Base-by-base conservation (phyloP, 2,329 filamentous ascomycete genomes). In the Leptodontidium sp. region DNA sequence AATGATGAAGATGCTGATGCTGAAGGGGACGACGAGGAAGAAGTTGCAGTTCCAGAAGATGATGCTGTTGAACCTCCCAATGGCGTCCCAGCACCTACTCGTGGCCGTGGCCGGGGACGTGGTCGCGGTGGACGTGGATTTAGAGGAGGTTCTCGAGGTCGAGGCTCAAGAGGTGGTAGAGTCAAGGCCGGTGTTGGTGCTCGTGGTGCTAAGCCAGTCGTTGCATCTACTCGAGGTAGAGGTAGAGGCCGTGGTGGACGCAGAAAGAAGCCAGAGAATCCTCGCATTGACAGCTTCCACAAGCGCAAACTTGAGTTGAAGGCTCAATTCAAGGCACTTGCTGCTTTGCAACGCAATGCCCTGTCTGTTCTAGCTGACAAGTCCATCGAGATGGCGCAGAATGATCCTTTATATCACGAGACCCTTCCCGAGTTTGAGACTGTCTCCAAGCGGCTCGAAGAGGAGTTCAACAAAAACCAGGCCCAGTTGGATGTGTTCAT, bases 281-380 rank as follows among this genome's bases (percentile, higher is more conserved):
- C 75, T 24, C 64, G 72, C 29, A 75, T 78, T 40, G 76, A 77
- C 53, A 73, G 71, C 24, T 59, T 75, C 8, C 76, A 77, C 63
- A 71, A 76, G 64, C 71, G 78, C 40, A 75, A 74, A 64, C 62
- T 71, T 26, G 70, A 73, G 11, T 68, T 79, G 4, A 75, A 73
- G 35, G 62, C 66, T 24, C 72, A 75, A 17, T 79, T 75, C 68
- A 76, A 74, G 61, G 62, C 72, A 52, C 68, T 78, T 26, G 71
- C 71, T 40, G 58, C 68, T 14, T 29, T 73, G 26, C 76, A 78
- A 61, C 70, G 72, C 57, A 43, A 55, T 12, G 76, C 76, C 14
- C 53, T 78, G 57, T 66, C 71, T 21, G 64, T 64, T n/a, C 49
- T 78, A 8, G 68, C 72, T 15, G 73, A 78, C n/a, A 77, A 76